These are phyloP conservation scores for Elsinoe arachidis DNA, from an alignment of 2,329 filamentous ascomycete species.

Conservation along the genomic window DNA sequence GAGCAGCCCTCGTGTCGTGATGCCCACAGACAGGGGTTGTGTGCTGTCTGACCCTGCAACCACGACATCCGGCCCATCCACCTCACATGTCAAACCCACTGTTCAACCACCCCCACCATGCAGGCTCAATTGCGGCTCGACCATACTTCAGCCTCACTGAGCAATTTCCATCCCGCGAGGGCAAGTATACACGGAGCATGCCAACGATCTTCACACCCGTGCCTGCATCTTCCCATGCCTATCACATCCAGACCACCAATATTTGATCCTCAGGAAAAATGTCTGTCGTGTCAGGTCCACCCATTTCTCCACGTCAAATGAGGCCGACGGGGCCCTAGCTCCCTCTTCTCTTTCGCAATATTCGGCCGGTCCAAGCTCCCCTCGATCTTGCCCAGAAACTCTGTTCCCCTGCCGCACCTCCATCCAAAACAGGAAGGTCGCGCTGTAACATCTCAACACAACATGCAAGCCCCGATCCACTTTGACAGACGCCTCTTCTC, in stretches of 20 bases:
- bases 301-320: neutral
- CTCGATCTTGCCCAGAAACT: neutral
- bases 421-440: conserved; percentile 1
- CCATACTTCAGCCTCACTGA: neutral
- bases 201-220: neutral
- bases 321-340: conserved; percentile 4
- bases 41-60: conserved; percentile 8
- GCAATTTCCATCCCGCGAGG: neutral
- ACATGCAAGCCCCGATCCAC: neutral
- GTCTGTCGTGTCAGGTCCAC: neutral
- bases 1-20: conserved; percentile 5
- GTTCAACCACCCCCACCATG: neutral
- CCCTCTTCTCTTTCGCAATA: neutral
- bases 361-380: neutral
- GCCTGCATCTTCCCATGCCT: neutral
- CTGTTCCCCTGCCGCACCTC: neutral
- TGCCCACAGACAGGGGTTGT: conserved; percentile 1
- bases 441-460: neutral
- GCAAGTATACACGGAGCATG: neutral
- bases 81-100: conserved; percentile 7
- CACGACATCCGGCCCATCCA: neutral
- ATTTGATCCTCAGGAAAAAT: neutral
- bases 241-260: neutral
- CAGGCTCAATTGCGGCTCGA: neutral
- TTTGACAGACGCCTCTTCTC: neutral